A percentile compares a stretch with the other conserved stretches of the same genome.
phyloP scores from a whole-genome alignment of 2,329 filamentous ascomycete species.

The Aspergillus alliaceus region DNA sequence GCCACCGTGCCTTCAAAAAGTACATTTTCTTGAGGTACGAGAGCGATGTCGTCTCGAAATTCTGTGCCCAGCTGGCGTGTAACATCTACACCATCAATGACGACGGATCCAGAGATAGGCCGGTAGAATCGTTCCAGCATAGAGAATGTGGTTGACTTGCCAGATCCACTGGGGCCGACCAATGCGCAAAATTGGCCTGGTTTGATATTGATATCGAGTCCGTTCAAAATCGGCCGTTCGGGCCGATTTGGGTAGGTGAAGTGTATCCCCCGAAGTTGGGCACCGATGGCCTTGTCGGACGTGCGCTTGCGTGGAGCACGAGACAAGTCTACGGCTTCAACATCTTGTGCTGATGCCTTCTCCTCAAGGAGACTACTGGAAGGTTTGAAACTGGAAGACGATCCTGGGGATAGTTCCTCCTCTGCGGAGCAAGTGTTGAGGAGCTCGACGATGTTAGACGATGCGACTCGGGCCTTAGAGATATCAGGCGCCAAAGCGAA shows the following conservation, averaged over 20 bases:
- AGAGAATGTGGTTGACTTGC: slow-evolving; percentile 65
- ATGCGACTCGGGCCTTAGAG: slow-evolving; percentile 62
- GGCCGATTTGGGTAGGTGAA: slow-evolving; percentile 68
- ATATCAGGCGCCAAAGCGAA: slow-evolving; percentile 74
- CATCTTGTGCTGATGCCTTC: slow-evolving; percentile 21
- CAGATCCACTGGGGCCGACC: slow-evolving; percentile 68
- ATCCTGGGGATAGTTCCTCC: slow-evolving; percentile 19
- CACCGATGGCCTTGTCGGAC: slow-evolving; percentile 41
- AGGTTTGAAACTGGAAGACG: slow-evolving; percentile 10
- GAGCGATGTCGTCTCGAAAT: slow-evolving; percentile 47
- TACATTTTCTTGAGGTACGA: slow-evolving; percentile 50
- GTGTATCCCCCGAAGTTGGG: slow-evolving; percentile 59
- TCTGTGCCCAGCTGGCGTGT: slow-evolving; percentile 37
- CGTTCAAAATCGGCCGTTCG: slow-evolving; percentile 57
- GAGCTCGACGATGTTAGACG: slow-evolving; percentile 54
- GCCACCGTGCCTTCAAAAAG: slow-evolving; percentile 50
- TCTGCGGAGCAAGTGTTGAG: slow-evolving; percentile 31
- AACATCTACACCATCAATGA: slow-evolving; percentile 54
- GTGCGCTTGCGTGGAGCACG: not conserved
- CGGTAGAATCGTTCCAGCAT: slow-evolving; percentile 56
- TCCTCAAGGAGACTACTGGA: slow-evolving; percentile 20
- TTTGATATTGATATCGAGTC: slow-evolving; percentile 55
- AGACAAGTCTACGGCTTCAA: slow-evolving; percentile 22
- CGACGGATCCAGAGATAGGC: slow-evolving; percentile 50
- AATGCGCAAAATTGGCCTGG: slow-evolving; percentile 44